A percentile compares a stretch with the other conserved stretches of the same genome.
Evolutionary conservation across 1,284 basidiomycete species (phyloP).

Genomic region (Pseudozyma sp.): DNA sequence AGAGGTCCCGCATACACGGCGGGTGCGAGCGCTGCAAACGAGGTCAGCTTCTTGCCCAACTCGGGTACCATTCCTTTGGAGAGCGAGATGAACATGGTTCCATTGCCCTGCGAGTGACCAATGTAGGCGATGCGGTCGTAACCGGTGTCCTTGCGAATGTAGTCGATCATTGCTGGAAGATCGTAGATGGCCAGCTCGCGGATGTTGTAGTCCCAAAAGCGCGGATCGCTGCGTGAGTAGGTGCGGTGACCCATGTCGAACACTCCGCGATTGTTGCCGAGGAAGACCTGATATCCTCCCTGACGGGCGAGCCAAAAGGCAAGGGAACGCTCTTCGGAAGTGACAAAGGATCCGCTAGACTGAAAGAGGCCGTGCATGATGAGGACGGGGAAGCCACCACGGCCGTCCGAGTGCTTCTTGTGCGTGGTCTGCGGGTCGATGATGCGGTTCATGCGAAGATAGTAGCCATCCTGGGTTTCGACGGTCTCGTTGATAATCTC

Average conservation of each 20-base stretch:
- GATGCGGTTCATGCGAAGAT: slow-evolving; percentile 73
- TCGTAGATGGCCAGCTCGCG: slow-evolving; percentile 76
- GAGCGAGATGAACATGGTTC: slow-evolving; percentile 66
- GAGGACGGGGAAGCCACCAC: slow-evolving; percentile 74
- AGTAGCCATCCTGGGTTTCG: slow-evolving; percentile 75
- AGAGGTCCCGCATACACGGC: slow-evolving; percentile 76
- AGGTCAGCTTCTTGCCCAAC: slow-evolving; percentile 73
- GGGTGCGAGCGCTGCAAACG: slow-evolving; percentile 75
- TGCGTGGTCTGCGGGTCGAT: slow-evolving; percentile 71
- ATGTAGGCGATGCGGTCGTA: slow-evolving; percentile 74
- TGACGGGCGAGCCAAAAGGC: slow-evolving; percentile 76
- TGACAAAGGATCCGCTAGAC: slow-evolving; percentile 75
- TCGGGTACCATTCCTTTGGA: slow-evolving; percentile 74
- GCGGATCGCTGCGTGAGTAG: slow-evolving; percentile 72
- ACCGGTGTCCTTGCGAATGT: slow-evolving; percentile 73
- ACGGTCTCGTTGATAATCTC: slow-evolving; percentile 74
- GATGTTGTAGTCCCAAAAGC: slow-evolving; percentile 78
- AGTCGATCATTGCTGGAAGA: slow-evolving; percentile 75
- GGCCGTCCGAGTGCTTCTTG: slow-evolving; percentile 70
- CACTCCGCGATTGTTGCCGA: slow-evolving; percentile 75
- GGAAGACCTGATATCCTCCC: slow-evolving; percentile 74
- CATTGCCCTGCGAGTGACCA: slow-evolving; percentile 75
- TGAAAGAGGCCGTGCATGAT: slow-evolving; percentile 77
- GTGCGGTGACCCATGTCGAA: slow-evolving; percentile 75
- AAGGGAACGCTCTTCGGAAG: slow-evolving; percentile 75